Evolutionary conservation across 108 stramenopile species (phyloP).

Genomic region (Mediolabrus comicus): DNA sequence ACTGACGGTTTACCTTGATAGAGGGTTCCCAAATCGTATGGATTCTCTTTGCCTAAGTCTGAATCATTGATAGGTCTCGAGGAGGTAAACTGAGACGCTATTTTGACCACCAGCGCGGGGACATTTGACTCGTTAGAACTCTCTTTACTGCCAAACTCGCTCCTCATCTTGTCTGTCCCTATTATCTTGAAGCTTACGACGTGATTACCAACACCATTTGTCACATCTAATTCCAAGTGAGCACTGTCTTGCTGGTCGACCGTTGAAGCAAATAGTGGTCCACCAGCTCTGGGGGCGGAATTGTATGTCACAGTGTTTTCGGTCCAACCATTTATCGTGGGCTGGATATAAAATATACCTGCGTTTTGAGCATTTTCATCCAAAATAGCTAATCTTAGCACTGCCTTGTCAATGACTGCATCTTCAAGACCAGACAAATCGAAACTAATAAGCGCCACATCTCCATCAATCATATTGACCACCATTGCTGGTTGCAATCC

Average conservation of each 20-base stretch:
- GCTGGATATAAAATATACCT: slow-evolving; percentile 14
- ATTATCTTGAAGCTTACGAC: slow-evolving; percentile 12
- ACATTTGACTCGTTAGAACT: background rate
- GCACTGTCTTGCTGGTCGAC: background rate
- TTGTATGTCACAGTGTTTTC: slow-evolving; percentile 16
- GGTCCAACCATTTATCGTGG: slow-evolving; percentile 5
- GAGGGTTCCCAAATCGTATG: background rate
- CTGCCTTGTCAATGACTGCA: slow-evolving; percentile 5
- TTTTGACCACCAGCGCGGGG: slow-evolving; percentile 4
- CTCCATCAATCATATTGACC: slow-evolving; percentile 19
- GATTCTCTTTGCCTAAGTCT: background rate
- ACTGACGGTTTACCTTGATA: background rate
- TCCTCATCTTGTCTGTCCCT: slow-evolving; percentile 8
- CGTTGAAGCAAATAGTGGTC: slow-evolving; percentile 6
- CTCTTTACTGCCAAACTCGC: slow-evolving; percentile 12
- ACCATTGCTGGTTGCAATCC: slow-evolving; percentile 3
- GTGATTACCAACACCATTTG: background rate
- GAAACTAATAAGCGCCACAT: slow-evolving; percentile 12
- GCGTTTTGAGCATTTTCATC: slow-evolving; percentile 2
- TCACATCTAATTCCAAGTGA: slow-evolving; percentile 11
- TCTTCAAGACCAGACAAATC: slow-evolving; percentile 15
- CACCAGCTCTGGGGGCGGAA: slow-evolving; percentile 1
- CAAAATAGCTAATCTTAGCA: slow-evolving; percentile 1
- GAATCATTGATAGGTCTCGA: background rate
- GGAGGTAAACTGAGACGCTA: background rate